Evolutionary conservation across 192 early-diverging fungal species (phyloP), one percentile per base, ranked within the genome.

Genomic region (Cladochytrium replicatum): DNA sequence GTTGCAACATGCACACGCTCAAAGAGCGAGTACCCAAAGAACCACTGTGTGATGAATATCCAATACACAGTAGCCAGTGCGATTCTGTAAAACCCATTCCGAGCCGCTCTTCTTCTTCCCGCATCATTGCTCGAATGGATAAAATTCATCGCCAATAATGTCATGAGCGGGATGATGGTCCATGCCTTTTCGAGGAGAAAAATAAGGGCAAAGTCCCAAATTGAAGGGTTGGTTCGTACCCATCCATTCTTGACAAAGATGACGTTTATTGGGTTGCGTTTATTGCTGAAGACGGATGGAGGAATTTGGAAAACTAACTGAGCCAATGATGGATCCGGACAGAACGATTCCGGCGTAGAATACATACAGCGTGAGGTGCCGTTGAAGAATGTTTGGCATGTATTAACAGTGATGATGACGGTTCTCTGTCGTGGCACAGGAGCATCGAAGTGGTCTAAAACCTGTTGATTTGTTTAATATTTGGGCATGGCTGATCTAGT

Each of bases 171-270:
- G 8, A 77, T 32, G 21, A 79, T 75, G 0, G 89, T 91, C 91
- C 91, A 94, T 29, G 38, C 50, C 68, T 69, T 34, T 5, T 2
- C 1, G 23, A 4, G 49, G 41, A 8, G 9, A 44, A 37, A 29
- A 44, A 24, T 8, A 11, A 13, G 45, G 9, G 17, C 6, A 46
- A 46, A 17, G 49, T 50, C 39, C 4, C 9, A 39, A 7, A 37
- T 5, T 9, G n/a, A 8, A 19, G 49, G 9, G 22, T 48, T 42
- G 7, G 34, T 41, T 8, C 63, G 4, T 54, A 77, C 81, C 91
- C 91, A 94, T 11, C 81, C 89, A 25, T 63, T 61, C 67, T 94
- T 94, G 48, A 79, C 89, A 69, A 88, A 81, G 40, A 75, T 66
- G 0, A 58, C 54, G 60, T 94, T 94, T 40, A 94, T 61, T 41